Evolutionary conservation across 2,329 filamentous ascomycete genomes (phyloP), one percentile per base, ranked within the genome.

Genomic region (Graphium sp.): DNA sequence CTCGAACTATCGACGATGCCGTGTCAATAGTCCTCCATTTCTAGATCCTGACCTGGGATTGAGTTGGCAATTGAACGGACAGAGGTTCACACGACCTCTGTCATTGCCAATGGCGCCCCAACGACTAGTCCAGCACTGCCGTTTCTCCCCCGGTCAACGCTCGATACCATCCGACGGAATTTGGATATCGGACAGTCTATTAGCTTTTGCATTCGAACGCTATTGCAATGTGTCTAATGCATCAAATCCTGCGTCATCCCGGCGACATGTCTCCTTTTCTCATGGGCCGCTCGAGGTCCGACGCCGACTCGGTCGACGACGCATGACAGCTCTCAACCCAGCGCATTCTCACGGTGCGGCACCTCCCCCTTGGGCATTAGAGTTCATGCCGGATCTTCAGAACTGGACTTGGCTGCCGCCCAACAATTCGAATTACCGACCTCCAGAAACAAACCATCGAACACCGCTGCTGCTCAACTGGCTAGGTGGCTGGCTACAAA

Each of bases 181-280:
- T 38, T 76, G 71, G 67, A 58, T 76, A 35, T 60, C 62, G 18
- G 72, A 78, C 39, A 55, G 65, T 25, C 38, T 64, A 15, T 55
- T 77, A 10, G 46, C 51, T 15, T 47, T 50, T 29, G 59, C 61
- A 3, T 66, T 71, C 37, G 53, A 58, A 26, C 51, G 55, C 12
- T 62, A 55, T 40, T 54, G 44, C 29, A 37, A 41, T 22, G 34
- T 43, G 2, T 51, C 48, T 7, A 18, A 24, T 15, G 29, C 29
- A 12, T n/a, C n/a, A n/a, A n/a, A n/a, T n/a, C n/a, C n/a, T n/a
- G n/a, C n/a, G n/a, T n/a, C n/a, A n/a, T 12, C 27, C 23, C 26
- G 31, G n/a, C 31, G 31, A n/a, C 27, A 29, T 26, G 31, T 57
- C 9, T 55, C 50, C 39, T 62, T 57, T 16, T 50, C 58, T 6